phyloP scores from a whole-genome alignment of 257 asterid species.

The Jacaranda mimosifolia region DNA sequence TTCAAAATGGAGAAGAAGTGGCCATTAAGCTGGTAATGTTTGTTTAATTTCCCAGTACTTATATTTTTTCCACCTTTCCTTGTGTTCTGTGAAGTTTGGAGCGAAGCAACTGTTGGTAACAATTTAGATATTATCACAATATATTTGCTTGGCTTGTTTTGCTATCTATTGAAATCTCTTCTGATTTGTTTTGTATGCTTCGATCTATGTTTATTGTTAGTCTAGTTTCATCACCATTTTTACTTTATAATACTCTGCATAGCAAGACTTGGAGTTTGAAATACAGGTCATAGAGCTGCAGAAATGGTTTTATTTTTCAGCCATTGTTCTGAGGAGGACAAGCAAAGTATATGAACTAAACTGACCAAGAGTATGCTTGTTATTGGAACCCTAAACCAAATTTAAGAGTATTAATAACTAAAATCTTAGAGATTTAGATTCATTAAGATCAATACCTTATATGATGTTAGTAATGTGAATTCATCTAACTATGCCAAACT shows the following conservation, averaged over 20 bases:
- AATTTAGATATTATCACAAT: neutral
- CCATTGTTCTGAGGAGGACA: constrained; percentile 18
- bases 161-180: neutral
- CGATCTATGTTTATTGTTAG: constrained; percentile 12
- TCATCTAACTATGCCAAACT: constrained; percentile 1
- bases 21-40: constrained; percentile 84
- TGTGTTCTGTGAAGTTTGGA: constrained; percentile 26
- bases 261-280: constrained; percentile 7
- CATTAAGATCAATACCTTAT: neutral
- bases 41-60: constrained; percentile 25
- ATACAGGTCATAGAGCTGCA: constrained; percentile 11
- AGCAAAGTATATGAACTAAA: neutral
- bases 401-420: neutral
- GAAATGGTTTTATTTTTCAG: neutral
- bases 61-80: constrained; percentile 4
- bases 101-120: constrained; percentile 21
- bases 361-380: constrained; percentile 4
- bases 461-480: neutral
- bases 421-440: neutral
- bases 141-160: neutral
- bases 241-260: neutral
- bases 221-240: neutral
- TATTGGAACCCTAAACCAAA: neutral
- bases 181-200: neutral
- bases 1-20: constrained; percentile 95